Conservation (phyloP, 1,139 yeast species). For the Saccharomyces hybrid region DNA sequence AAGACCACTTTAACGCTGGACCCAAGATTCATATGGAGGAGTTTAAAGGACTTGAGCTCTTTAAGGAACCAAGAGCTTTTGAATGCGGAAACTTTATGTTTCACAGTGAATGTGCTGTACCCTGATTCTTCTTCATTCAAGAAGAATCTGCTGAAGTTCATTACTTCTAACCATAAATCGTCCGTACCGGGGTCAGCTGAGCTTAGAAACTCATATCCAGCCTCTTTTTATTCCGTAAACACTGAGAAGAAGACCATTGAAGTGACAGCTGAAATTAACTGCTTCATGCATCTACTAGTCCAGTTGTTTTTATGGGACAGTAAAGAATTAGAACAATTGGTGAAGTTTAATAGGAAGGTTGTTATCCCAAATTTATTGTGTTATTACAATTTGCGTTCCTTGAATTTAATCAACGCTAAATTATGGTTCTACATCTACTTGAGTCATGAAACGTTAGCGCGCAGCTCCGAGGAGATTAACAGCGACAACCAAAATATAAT, state of each 20-base stretch:
- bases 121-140: constrained; percentile 46
- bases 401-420: constrained; percentile 84
- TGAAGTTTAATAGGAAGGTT: constrained; percentile 41
- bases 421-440: constrained; percentile 89
- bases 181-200: constrained; percentile 28
- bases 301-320: constrained; percentile 71
- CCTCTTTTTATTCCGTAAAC: constrained; percentile 27
- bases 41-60: constrained; percentile 73
- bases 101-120: constrained; percentile 43
- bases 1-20: constrained; percentile 76
- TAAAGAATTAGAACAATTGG: constrained; percentile 43
- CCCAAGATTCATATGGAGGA: constrained; percentile 80
- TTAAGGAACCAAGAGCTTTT: constrained; percentile 52
- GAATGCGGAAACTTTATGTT: constrained; percentile 45
- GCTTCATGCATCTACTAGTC: constrained; percentile 69
- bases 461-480: constrained; percentile 16
- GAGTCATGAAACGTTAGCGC: constrained; percentile 53
- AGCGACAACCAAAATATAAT: constrained; percentile 37
- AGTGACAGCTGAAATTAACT: constrained; percentile 69
- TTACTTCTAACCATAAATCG: constrained; percentile 33
- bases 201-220: constrained; percentile 30
- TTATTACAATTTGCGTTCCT: constrained; percentile 67
- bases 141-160: constrained; percentile 39
- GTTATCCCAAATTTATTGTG: constrained; percentile 50
- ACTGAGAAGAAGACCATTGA: constrained; percentile 26